These are phyloP conservation scores for Meredithiella fracta DNA, from an alignment of 2,329 filamentous ascomycete species.

Conservation along the genomic window DNA sequence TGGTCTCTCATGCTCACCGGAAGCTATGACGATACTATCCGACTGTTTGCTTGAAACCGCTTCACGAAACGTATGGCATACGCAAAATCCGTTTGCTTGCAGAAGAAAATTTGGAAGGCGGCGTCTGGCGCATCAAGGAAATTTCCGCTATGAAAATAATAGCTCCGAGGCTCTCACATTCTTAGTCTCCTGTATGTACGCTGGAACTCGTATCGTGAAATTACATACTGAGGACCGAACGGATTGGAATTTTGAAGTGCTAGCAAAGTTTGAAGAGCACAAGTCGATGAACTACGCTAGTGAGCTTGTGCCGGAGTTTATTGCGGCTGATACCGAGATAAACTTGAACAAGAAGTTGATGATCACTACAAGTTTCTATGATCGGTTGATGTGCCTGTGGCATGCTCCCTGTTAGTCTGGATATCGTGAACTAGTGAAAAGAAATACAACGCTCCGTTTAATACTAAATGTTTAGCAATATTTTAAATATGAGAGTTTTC, in stretches of 20 bases:
- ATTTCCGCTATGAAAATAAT: conserved; percentile 22
- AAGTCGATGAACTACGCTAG: conserved; percentile 91
- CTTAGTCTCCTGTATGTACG: conserved; percentile 91
- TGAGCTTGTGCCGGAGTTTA: conserved; percentile 38
- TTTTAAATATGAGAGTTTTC: no score
- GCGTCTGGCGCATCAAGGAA: conserved; percentile 73
- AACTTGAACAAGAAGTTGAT: conserved; percentile 22
- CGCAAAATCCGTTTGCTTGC: conserved; percentile 37
- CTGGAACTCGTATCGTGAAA: conserved; percentile 53
- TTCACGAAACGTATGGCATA: conserved; percentile 25
- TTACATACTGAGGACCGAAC: conserved; percentile 23
- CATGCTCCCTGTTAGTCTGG: conserved; percentile 16
- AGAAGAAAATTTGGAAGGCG: conserved; percentile 53
- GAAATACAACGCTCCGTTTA: no score
- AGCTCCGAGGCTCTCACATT: conserved; percentile 25
- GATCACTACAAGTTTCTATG: conserved; percentile 64
- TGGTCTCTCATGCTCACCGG: conserved; percentile 58
- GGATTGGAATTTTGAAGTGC: conserved; percentile 45
- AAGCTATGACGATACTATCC: conserved; percentile 75
- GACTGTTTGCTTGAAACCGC: conserved; percentile 42
- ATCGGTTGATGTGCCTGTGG: conserved; percentile 55
- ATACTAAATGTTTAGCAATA: no score
- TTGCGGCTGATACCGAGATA: background rate
- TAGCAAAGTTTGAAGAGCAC: conserved; percentile 67
- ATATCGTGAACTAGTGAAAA: no score